A percentile compares a stretch with the other conserved stretches of the same genome.
phyloP scores from a whole-genome alignment of 1,284 basidiomycete species.

The Taiwanofungus camphoratus region DNA sequence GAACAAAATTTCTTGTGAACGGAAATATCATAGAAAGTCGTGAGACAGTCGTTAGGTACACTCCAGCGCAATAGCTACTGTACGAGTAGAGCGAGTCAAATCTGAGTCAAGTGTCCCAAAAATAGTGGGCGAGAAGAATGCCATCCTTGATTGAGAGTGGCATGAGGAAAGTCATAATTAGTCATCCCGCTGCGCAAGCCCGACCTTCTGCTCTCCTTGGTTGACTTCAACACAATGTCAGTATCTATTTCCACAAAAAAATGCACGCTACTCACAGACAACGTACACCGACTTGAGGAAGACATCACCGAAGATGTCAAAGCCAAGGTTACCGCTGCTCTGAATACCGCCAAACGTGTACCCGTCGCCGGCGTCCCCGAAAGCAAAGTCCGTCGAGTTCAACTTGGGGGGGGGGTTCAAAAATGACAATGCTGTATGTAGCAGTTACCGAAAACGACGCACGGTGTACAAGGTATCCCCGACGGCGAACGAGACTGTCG shows the following conservation, averaged over 20 bases:
- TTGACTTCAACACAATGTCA: slow-evolving; percentile 19
- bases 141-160: too few species aligned
- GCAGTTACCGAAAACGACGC: slow-evolving; percentile 9
- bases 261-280: slow-evolving; percentile 28
- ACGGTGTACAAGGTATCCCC: slow-evolving; percentile 28
- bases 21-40: too few species aligned
- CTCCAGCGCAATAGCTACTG: too few species aligned
- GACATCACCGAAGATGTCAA: slow-evolving; percentile 35
- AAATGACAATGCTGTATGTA: slow-evolving; percentile 10
- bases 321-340: slow-evolving; percentile 30
- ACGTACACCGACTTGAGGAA: slow-evolving; percentile 35
- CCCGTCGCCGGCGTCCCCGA: slow-evolving; percentile 22
- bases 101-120: too few species aligned
- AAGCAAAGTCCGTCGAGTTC: slow-evolving; percentile 29
- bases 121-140: too few species aligned
- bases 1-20: too few species aligned
- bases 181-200: slow-evolving; percentile 27
- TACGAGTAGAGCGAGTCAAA: too few species aligned
- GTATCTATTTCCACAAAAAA: background rate
- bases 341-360: slow-evolving; percentile 30
- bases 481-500: slow-evolving; percentile 30
- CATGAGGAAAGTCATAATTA: slow-evolving; percentile 5
- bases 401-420: slow-evolving; percentile 13
- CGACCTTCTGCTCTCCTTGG: slow-evolving; percentile 26
- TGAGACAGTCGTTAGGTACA: too few species aligned